phyloP scores from a whole-genome alignment of 371 early-diverging fungal genomes.

The Mucor plumbeus region DNA sequence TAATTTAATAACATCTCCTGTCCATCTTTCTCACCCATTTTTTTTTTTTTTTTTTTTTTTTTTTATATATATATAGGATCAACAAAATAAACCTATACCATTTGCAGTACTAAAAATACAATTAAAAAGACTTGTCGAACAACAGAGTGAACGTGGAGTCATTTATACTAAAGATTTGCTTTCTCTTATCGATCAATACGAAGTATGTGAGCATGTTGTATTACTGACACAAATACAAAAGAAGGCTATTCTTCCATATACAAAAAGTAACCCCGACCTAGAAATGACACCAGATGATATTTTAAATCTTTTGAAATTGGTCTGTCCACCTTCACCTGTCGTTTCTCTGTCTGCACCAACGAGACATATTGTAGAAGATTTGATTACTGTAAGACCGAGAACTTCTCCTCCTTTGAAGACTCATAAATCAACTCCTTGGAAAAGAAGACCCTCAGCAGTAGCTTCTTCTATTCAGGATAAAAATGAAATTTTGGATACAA shows the following conservation, averaged over 20 bases:
- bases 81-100: constrained; percentile 32
- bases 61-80: not conserved
- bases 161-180: constrained; percentile 51
- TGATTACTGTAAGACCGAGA: constrained; percentile 20
- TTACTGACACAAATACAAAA: constrained; percentile 47
- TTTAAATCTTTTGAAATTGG: constrained; percentile 44
- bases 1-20: not conserved
- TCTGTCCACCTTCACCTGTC: constrained; percentile 32
- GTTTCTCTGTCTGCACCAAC: constrained; percentile 36
- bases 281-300: constrained; percentile 60
- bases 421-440: constrained; percentile 31
- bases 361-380: not conserved
- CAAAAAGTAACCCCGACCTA: constrained; percentile 47
- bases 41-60: not conserved
- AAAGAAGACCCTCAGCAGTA: constrained; percentile 34
- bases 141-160: constrained; percentile 33
- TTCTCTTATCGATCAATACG: constrained; percentile 44
- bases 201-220: constrained; percentile 39
- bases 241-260: constrained; percentile 50
- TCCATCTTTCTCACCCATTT: not conserved
- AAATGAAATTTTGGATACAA: not conserved
- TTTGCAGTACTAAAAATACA: constrained; percentile 50
- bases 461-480: constrained; percentile 23
- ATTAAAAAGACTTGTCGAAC: constrained; percentile 40
- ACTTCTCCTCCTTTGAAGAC: constrained; percentile 22